Evolutionary conservation across 768 basidiomycete genomes (phyloP).

Genomic region (Amanita brunnescens): DNA sequence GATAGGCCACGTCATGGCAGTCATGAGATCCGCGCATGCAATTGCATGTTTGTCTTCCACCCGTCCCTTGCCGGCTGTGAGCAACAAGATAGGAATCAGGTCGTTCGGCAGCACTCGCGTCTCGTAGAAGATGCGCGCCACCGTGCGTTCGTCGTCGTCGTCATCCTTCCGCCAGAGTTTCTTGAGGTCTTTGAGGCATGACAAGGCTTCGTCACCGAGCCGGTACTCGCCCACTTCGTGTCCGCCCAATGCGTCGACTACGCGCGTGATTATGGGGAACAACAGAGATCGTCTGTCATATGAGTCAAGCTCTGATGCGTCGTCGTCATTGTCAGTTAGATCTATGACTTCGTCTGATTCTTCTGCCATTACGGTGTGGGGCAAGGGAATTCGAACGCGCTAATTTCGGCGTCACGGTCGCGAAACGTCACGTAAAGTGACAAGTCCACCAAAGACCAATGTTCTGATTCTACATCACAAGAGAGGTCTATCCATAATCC

Average conservation of each 20-base stretch:
- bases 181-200: slow-evolving; percentile 90
- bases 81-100: slow-evolving; percentile 75
- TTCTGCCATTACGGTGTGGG: slow-evolving; percentile 1
- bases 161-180: slow-evolving; percentile 96
- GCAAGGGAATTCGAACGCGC: background rate
- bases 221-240: slow-evolving; percentile 58
- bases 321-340: slow-evolving; percentile 23
- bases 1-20: slow-evolving; percentile 99
- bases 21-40: slow-evolving; percentile 80
- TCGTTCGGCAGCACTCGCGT: slow-evolving; percentile 83
- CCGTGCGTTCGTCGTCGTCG: slow-evolving; percentile 91
- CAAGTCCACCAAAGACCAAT: background rate
- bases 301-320: slow-evolving; percentile 12
- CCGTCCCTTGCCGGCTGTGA: slow-evolving; percentile 67
- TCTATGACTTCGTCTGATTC: slow-evolving; percentile 17
- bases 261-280: slow-evolving; percentile 58
- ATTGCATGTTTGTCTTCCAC: slow-evolving; percentile 81
- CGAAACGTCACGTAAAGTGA: slow-evolving; percentile 5
- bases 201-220: slow-evolving; percentile 73
- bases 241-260: slow-evolving; percentile 78
- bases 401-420: slow-evolving; percentile 4
- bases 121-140: slow-evolving; percentile 88
- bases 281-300: slow-evolving; percentile 46
- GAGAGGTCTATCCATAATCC: too few species aligned
- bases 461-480: background rate